Base-by-base conservation (phyloP, 2,329 filamentous ascomycete genomes). In the Zasmidium cellare region DNA sequence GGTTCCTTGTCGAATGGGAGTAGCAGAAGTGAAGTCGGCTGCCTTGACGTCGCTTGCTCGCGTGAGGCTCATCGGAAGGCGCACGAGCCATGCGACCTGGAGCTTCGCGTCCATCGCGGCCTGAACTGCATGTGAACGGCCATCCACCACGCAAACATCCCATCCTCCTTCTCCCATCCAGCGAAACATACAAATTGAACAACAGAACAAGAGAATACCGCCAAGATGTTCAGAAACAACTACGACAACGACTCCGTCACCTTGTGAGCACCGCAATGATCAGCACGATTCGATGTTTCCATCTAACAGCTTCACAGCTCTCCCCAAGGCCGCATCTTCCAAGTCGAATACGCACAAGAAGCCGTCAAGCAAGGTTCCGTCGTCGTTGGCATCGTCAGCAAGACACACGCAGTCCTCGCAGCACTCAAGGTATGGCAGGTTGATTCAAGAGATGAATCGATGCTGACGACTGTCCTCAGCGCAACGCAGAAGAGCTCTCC, bases 181-280 rank as follows among this genome's bases (percentile, higher is more conserved):
- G 51, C 35, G 9, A 52, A 45, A 3, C 28, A 20, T 53, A 18
- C 49, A n/a, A 49, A 16, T 19, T 31, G 11, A 23, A 45, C 48
- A 6, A 46, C 18, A 49, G 19, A 20, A 31, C 38, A 41, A 19
- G 14, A n/a, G 24, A 19, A 35, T 25, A 24, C 46, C 47, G 50
- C 22, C 59, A 61, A 66, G 84, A 87, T 99, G 94, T 99, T 99
- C 82, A 87, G 94, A 80, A 99, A 99, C 84, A 97, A 97, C 80
- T 99, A 99, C 84, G 94, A 99, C 82, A 99, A 99, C 87, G 94
- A 99, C 80, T 96, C 93, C 64, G 92, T 97, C 80, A 99, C 94
- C 80, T 99, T 97, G 92, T 96, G 84, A 80, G 88, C 58, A 57
- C 35, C 41, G 25, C 55, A 38, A 53, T 28, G 19, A 52, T 49